phyloP scores from a whole-genome alignment of 176 grass and related monocot genomes.

The Phoenix dactylifera region DNA sequence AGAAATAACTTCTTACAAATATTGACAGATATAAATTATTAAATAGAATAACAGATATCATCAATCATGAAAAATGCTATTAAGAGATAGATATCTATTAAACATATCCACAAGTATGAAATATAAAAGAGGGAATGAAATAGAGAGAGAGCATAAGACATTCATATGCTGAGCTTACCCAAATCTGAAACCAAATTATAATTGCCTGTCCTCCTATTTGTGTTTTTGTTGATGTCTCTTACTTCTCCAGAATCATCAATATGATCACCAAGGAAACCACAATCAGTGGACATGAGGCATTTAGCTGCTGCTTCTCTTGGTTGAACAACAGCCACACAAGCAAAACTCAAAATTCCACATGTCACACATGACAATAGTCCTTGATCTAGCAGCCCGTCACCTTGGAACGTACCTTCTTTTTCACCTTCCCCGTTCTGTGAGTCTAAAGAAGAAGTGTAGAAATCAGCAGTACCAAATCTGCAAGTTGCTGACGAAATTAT shows the following conservation, averaged over 20 bases:
- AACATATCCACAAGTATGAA: no score
- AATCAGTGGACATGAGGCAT: slow-evolving; percentile 54
- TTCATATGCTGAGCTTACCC: slow-evolving; percentile 37
- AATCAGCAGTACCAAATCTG: slow-evolving; percentile 31
- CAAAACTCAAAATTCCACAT: slow-evolving; percentile 95
- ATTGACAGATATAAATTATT: no score
- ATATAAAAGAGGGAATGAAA: no score
- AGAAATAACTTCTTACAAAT: no score
- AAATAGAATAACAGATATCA: no score
- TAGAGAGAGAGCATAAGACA: no score
- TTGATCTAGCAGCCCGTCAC: slow-evolving; percentile 67
- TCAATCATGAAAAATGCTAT: no score
- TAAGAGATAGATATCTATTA: no score
- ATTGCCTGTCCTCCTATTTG: slow-evolving; percentile 24
- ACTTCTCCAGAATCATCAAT: slow-evolving; percentile 38
- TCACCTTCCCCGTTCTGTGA: slow-evolving; percentile 33
- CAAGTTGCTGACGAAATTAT: slow-evolving; percentile 49
- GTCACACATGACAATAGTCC: slow-evolving; percentile 84
- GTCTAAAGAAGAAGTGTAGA: slow-evolving; percentile 35
- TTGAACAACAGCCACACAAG: slow-evolving; percentile 83
- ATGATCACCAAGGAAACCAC: slow-evolving; percentile 22
- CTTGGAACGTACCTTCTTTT: slow-evolving; percentile 27
- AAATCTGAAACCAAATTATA: slow-evolving; percentile 29
- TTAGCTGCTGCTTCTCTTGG: slow-evolving; percentile 64
- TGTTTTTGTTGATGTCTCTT: slow-evolving; percentile 32